Percentiles rank a stretch among this genome's conserved stretches.
These are phyloP conservation scores for Aspergillus hancockii DNA, from an alignment of 495 filamentous ascomycete species.

Conservation along the genomic window DNA sequence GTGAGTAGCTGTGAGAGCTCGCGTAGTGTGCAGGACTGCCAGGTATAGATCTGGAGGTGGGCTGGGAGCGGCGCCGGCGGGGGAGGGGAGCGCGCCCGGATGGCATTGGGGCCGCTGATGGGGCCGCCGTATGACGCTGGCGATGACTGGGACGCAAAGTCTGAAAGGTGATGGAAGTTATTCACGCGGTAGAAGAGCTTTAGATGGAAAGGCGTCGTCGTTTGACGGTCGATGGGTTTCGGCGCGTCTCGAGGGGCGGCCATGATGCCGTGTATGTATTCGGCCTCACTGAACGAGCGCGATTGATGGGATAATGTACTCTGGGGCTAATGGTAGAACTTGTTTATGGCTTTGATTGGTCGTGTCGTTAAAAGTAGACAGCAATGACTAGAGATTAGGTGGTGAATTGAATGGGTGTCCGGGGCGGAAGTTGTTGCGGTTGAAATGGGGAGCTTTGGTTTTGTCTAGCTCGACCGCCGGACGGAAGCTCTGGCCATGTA, in stretches of 20 bases:
- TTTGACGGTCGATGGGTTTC: slow-evolving; percentile 61
- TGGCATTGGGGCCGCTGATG: slow-evolving; percentile 36
- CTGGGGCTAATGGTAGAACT: not conserved
- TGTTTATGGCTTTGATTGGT: not conserved
- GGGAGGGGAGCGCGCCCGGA: slow-evolving; percentile 36
- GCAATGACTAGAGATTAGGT: not conserved
- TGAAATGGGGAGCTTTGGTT: not conserved
- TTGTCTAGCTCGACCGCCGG: slow-evolving; percentile 7
- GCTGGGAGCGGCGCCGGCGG: slow-evolving; percentile 55
- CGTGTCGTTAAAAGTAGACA: not conserved
- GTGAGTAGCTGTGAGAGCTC: slow-evolving; percentile 80
- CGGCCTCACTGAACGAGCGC: not conserved
- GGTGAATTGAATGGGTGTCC: not conserved
- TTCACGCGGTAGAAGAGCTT: slow-evolving; percentile 83
- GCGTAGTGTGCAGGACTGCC: slow-evolving; percentile 77
- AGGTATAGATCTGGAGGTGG: slow-evolving; percentile 84
- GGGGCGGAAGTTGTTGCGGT: not conserved
- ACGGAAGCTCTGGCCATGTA: not conserved
- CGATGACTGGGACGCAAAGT: slow-evolving; percentile 30
- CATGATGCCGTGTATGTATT: slow-evolving; percentile 20
- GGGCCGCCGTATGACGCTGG: slow-evolving; percentile 26
- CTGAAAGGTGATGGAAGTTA: slow-evolving; percentile 62
- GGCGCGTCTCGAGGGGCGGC: slow-evolving; percentile 26
- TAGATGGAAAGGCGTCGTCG: slow-evolving; percentile 83
- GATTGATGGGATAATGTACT: not conserved